These are phyloP conservation scores for Tetrapyrgos nigripes DNA, from an alignment of 1,284 basidiomycete genomes.

Conservation along the genomic window DNA sequence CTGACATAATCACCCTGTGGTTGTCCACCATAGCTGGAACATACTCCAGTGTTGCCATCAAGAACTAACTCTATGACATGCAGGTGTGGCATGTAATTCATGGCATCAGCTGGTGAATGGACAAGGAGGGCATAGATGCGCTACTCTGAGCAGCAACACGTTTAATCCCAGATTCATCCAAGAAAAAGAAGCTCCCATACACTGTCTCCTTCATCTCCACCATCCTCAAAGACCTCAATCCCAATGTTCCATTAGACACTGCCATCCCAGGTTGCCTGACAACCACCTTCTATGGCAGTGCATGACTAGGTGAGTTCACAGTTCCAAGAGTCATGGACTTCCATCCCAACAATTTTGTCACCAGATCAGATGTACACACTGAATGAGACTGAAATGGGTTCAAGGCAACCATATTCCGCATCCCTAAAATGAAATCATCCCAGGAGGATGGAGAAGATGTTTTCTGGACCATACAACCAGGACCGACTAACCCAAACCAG, in stretches of 20 bases:
- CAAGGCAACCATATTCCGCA: slow-evolving; percentile 15
- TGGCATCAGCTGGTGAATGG: slow-evolving; percentile 19
- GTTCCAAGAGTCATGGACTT: too few species aligned
- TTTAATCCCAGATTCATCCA: too few species aligned
- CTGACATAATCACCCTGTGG: background rate
- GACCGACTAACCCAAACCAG: slow-evolving; percentile 30
- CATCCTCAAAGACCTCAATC: slow-evolving; percentile 1
- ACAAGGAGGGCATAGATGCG: slow-evolving; percentile 8
- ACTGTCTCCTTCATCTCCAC: slow-evolving; percentile 16
- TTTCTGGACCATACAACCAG: slow-evolving; percentile 34
- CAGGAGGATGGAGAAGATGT: slow-evolving; percentile 27
- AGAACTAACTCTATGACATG: slow-evolving; percentile 25
- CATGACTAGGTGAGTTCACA: too few species aligned
- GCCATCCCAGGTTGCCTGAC: slow-evolving; percentile 3
- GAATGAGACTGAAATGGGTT: slow-evolving; percentile 9
- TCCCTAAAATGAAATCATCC: slow-evolving; percentile 24
- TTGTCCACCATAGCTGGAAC: background rate
- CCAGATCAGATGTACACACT: slow-evolving; percentile 1
- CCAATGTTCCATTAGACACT: slow-evolving; percentile 12
- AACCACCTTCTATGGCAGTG: background rate
- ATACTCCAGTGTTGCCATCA: slow-evolving; percentile 22
- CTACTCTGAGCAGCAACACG: slow-evolving; percentile 17
- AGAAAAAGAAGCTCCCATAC: too few species aligned
- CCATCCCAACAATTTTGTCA: slow-evolving; percentile 8
- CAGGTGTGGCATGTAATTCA: slow-evolving; percentile 33